phyloP scores from a whole-genome alignment of 2,329 filamentous ascomycete genomes.

The Fonsecaea pedrosoi region DNA sequence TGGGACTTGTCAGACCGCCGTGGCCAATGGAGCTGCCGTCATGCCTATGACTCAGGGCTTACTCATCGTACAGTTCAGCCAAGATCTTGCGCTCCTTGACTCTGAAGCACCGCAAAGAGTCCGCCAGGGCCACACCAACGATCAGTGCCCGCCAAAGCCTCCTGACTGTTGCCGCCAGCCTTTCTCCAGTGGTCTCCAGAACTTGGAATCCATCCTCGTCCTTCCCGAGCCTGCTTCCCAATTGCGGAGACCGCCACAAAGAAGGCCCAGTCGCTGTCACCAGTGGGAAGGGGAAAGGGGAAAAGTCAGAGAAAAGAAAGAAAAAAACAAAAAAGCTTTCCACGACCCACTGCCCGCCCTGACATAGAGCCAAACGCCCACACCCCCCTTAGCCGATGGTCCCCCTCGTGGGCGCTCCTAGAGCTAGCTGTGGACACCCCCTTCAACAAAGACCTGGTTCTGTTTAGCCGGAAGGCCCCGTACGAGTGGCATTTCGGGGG shows the following conservation, averaged over 20 bases:
- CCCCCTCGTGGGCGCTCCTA: conserved; percentile 26
- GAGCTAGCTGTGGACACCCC: conserved; percentile 11
- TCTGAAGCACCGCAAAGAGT: conserved; percentile 26
- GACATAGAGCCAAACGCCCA: conserved; percentile 16
- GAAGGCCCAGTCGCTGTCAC: neutral
- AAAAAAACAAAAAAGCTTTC: conserved; percentile 6
- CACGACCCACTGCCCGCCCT: conserved; percentile 24
- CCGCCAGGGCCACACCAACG: conserved; percentile 15
- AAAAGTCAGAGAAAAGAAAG: neutral
- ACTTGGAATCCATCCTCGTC: conserved; percentile 9
- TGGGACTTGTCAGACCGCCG: conserved; percentile 30
- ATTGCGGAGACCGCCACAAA: conserved; percentile 22
- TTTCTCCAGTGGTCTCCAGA: conserved; percentile 20
- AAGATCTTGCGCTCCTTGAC: conserved; percentile 26
- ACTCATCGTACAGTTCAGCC: conserved; percentile 36
- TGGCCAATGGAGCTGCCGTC: conserved; percentile 28
- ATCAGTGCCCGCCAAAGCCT: conserved; percentile 8
- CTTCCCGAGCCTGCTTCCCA: conserved; percentile 14
- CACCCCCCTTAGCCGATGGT: conserved; percentile 23
- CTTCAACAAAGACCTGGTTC: neutral
- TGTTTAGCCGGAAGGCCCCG: conserved; percentile 22
- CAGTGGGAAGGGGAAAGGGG: neutral
- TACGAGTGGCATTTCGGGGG: conserved; percentile 15
- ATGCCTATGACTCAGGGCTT: conserved; percentile 35
- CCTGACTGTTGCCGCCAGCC: conserved; percentile 21